Evolutionary conservation across 2,329 filamentous ascomycete species (phyloP).

Genomic region (Fusarium sp.): DNA sequence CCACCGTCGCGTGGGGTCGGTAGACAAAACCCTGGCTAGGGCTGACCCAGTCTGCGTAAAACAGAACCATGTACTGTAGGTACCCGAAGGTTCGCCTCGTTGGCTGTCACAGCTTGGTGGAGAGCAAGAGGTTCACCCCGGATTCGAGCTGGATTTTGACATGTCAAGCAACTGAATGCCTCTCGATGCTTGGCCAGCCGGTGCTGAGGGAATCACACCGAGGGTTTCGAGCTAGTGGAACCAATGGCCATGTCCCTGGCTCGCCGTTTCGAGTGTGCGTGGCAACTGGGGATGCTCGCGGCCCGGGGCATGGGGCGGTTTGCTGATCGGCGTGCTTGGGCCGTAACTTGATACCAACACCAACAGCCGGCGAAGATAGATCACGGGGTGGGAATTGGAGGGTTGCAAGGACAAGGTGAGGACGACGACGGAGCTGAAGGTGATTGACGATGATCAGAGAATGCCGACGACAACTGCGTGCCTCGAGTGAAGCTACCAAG

Average conservation of each 20-base stretch:
- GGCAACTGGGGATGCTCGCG: constrained; percentile 11
- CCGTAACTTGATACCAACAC: constrained; percentile 42
- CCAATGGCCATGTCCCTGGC: constrained; percentile 21
- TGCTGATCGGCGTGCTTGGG: constrained; percentile 41
- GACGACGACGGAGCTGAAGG: constrained; percentile 1
- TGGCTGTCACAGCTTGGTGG: constrained; percentile 47
- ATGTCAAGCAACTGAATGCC: constrained; percentile 22
- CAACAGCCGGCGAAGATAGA: constrained; percentile 32
- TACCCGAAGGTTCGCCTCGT: constrained; percentile 35
- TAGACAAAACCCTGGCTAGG: constrained; percentile 38
- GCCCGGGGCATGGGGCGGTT: constrained; percentile 16
- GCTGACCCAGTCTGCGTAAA: constrained; percentile 35
- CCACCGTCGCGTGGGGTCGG: constrained; percentile 36
- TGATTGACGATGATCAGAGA: constrained; percentile 1
- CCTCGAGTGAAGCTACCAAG: constrained; percentile 11
- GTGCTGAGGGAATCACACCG: constrained; percentile 22
- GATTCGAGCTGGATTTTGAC: constrained; percentile 42
- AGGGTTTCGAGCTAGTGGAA: constrained; percentile 27
- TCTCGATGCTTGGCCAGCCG: constrained; percentile 29
- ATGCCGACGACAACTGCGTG: not conserved
- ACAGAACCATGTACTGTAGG: constrained; percentile 37
- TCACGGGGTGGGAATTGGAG: constrained; percentile 34
- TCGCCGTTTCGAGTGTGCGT: constrained; percentile 9
- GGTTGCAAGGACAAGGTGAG: constrained; percentile 11
- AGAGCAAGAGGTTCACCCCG: constrained; percentile 43